phyloP scores from a whole-genome alignment of 306 rosid genomes.

The Prunus padus region DNA sequence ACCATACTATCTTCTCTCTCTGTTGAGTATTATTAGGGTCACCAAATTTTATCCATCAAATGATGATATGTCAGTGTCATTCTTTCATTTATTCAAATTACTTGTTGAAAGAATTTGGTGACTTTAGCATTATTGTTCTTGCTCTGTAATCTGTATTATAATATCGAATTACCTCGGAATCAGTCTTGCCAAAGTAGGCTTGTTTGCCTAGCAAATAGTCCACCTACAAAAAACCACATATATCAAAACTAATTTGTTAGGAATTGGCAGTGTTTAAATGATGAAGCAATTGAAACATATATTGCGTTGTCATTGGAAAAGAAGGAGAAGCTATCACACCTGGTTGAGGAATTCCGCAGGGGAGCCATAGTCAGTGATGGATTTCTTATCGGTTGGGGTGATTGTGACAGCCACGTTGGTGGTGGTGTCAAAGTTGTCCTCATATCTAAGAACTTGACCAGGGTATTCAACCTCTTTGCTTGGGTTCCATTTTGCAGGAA shows the following conservation, averaged over 20 bases:
- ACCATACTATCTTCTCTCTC: neutral
- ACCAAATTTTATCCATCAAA: neutral
- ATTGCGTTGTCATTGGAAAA: neutral
- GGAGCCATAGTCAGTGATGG: constrained; percentile 80
- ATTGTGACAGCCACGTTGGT: constrained; percentile 63
- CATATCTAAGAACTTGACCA: constrained; percentile 87
- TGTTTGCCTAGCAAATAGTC: constrained; percentile 87
- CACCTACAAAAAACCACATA: constrained; percentile 52
- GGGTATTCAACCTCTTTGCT: constrained; percentile 85
- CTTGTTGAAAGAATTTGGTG: neutral
- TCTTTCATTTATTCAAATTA: neutral
- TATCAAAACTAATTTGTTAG: constrained; percentile 25
- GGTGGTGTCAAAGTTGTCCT: constrained; percentile 82
- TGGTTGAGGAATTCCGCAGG: constrained; percentile 72
- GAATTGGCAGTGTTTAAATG: neutral
- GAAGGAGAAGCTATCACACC: constrained; percentile 34
- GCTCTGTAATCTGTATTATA: no score
- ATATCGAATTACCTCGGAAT: constrained; percentile 68
- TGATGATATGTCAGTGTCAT: neutral
- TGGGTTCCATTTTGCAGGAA: constrained; percentile 94
- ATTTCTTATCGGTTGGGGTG: constrained; percentile 75
- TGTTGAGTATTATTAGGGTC: neutral
- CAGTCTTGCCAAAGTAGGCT: constrained; percentile 81
- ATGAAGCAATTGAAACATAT: neutral
- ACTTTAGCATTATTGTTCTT: neutral